Evolutionary conservation across 371 early-diverging fungal genomes (phyloP).

Genomic region (Agmasoma carcini): DNA sequence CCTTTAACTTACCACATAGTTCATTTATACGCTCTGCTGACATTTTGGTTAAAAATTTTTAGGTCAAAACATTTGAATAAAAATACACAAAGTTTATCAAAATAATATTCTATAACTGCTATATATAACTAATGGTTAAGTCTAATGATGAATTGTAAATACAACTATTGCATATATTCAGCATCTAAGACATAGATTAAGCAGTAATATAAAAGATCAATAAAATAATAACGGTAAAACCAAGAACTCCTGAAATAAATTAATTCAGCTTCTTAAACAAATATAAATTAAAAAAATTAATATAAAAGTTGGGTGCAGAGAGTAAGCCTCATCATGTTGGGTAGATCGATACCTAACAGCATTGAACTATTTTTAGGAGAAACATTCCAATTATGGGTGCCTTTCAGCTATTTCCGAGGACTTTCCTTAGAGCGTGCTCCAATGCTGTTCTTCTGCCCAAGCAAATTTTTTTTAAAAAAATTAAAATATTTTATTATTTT

Average conservation of each 20-base stretch:
- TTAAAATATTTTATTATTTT: not conserved
- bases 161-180: no score
- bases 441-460: conserved; percentile 48
- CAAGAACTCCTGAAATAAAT: no score
- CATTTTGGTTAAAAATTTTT: not conserved
- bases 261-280: no score
- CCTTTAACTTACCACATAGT: not conserved
- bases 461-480: conserved; percentile 1
- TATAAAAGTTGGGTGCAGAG: conserved; percentile 30
- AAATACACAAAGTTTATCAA: no score
- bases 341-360: conserved; percentile 51
- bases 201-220: no score
- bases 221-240: no score
- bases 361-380: conserved; percentile 40
- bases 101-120: no score
- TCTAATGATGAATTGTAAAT: no score
- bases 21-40: not conserved
- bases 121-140: no score
- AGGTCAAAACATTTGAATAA: not conserved
- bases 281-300: not conserved
- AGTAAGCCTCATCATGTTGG: conserved; percentile 53
- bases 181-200: no score
- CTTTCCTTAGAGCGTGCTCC: conserved; percentile 48
- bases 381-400: conserved; percentile 34
- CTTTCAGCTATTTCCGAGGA: conserved; percentile 47